Evolutionary conservation across 306 rosid species (phyloP), one percentile per base, ranked within the genome.

Genomic region (Aeschynomene evenia): DNA sequence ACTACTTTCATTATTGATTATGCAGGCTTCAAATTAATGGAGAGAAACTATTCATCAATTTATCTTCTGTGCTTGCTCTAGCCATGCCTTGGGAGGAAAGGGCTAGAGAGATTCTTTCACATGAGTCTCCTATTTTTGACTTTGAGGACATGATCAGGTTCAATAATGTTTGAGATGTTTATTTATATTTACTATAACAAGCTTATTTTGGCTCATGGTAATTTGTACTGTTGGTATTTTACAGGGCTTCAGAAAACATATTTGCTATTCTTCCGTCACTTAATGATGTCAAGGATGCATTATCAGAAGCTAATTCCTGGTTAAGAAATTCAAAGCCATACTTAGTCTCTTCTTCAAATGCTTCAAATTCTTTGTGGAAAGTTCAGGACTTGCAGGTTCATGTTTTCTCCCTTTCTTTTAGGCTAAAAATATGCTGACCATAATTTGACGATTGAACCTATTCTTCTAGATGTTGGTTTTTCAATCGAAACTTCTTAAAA

Each of bases 71-170:
- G 68, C 85, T 86, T 71, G 79, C 42, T 68, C 81, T 75, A 66
- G 91, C 98, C 63, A 62, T 78, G 71, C 65, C 59, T 68, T 90
- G 97, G 96, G 98, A 93, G 84, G 86, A 85, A 79, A 90, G 79
- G 71, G 94, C 94, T 19, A 77, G 76, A 71, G 45, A 76, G 69
- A 82, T 86, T 81, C 94, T 93, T 71, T 82, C 84, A 37, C 70
- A 69, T 24, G 77, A 76, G 78, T 90, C 97, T 61, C 66, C 80
- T 56, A 42, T 93, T 71, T 82, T 75, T 36, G 94, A 88, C 65
- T 85, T 86, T 76, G 97, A 90, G 78, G 91, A 90, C 73, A 71
- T 70, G 68, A 74, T 84, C 62, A 93, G 96, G 98, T 93, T 77
- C 62, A 22, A 33, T 65, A 76, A 33, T 45, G 64, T 73, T 72